A percentile compares a stretch with the other conserved stretches of the same genome.
These are phyloP conservation scores for Arthrobotrys sinensis DNA, from an alignment of 2,329 filamentous ascomycete genomes.

Conservation along the genomic window DNA sequence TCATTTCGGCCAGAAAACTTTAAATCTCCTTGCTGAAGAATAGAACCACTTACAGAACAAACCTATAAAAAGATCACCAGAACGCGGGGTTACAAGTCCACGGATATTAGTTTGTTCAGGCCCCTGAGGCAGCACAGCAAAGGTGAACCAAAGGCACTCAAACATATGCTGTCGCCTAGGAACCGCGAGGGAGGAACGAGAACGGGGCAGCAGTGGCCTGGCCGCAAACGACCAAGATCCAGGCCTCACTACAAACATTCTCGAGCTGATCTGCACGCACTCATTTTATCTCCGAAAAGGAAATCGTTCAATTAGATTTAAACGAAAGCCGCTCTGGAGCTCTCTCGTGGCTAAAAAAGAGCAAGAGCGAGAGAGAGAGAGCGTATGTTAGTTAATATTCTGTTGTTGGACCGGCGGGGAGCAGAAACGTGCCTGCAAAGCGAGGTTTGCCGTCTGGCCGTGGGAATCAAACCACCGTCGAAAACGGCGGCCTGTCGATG, in stretches of 20 bases:
- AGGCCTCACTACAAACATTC: slow-evolving; percentile 23
- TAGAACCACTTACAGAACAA: slow-evolving; percentile 4
- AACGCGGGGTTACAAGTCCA: slow-evolving; percentile 13
- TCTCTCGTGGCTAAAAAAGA: neutral
- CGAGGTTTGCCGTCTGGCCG: slow-evolving; percentile 32
- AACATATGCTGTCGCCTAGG: slow-evolving; percentile 20
- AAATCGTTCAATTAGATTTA: slow-evolving; percentile 52
- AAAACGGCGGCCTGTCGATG: slow-evolving; percentile 31
- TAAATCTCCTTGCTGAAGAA: neutral
- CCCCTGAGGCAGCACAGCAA: slow-evolving; percentile 5
- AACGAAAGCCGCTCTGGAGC: slow-evolving; percentile 46
- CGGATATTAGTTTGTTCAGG: neutral
- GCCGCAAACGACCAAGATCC: slow-evolving; percentile 17
- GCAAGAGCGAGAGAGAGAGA: slow-evolving; percentile 6
- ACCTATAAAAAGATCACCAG: slow-evolving; percentile 16
- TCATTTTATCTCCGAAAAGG: slow-evolving; percentile 61
- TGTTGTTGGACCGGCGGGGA: neutral
- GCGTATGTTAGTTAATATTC: neutral
- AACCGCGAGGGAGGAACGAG: neutral
- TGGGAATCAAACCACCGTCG: slow-evolving; percentile 22
- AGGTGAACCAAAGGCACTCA: neutral
- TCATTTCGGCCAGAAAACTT: slow-evolving; percentile 8
- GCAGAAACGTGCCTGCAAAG: slow-evolving; percentile 33
- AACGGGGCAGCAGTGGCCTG: neutral
- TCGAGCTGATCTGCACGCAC: slow-evolving; percentile 39